Percentiles rank a stretch among this genome's conserved stretches.
phyloP scores from a whole-genome alignment of 345 rosid genomes.

The Eucalyptus lansdowneana region DNA sequence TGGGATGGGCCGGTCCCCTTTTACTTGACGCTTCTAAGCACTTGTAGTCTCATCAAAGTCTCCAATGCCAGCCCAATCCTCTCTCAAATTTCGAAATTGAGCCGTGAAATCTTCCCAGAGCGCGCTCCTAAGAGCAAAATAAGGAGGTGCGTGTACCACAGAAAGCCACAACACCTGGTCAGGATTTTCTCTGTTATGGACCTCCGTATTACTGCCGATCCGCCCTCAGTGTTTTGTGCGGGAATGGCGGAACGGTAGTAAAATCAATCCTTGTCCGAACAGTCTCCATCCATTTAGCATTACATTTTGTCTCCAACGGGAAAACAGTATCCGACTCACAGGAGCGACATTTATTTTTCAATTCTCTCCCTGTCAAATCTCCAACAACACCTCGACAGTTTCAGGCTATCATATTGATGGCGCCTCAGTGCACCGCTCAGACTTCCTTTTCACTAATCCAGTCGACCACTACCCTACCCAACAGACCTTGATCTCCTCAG shows the following conservation, averaged over 20 bases:
- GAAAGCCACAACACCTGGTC: not conserved
- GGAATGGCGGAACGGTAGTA: not conserved
- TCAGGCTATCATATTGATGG: not conserved
- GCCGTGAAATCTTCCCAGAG: not conserved
- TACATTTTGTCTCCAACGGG: not conserved
- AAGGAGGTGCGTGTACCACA: not conserved
- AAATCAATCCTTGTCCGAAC: not conserved
- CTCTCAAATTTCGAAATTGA: not conserved
- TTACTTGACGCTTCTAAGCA: not conserved
- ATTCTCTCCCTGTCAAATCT: not conserved
- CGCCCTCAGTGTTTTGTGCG: not conserved
- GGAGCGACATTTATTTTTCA: not conserved
- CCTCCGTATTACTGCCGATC: not conserved
- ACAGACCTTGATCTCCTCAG: not conserved
- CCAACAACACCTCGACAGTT: not conserved
- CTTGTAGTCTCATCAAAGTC: not conserved
- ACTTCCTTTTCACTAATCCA: not conserved
- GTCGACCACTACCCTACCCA: not conserved
- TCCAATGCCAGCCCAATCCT: not conserved
- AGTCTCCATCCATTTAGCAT: not conserved
- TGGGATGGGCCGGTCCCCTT: not conserved
- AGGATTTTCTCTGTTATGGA: too few species aligned
- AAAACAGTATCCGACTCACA: not conserved
- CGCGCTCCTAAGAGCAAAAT: not conserved
- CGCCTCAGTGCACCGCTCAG: not conserved